Evolutionary conservation across 164 flowering plant genomes (phyloP), one percentile per base, ranked within the genome.

Genomic region (Chimonanthus praecox): DNA sequence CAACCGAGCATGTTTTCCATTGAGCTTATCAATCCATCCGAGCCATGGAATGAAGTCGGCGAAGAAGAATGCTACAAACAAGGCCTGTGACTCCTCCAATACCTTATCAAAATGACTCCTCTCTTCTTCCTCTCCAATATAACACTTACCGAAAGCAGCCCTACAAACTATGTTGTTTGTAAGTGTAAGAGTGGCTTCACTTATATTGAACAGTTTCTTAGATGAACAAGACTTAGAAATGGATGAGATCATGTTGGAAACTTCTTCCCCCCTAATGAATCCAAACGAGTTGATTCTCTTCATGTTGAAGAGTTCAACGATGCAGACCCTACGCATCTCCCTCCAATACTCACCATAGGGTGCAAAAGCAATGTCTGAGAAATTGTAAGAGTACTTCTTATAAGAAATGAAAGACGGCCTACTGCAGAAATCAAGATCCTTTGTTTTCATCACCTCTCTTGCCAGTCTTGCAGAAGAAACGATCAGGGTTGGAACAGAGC

Each of bases 61-160:
- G 33, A 44, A 45, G 6, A 33, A 50, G 64, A 87, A 81, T n/a
- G 85, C 91, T 66, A 86, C 94, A 10, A 88, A 83, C 72, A 88
- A 49, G 9, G 61, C 85, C 45, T 83, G 83, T 54, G 75, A 80
- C 67, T 89, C 89, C 6, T 79, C 81, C 1, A 87, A 80, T 82
- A 87, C 73, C 69, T 76, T 73, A 20, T 87, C 78, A 61, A 89
- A 84, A 6, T 48, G 16, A 21, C 7, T 67, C 47, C 13, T 65
- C 51, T 18, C 16, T 5, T n/a, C 0, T 62, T 47, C 15, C 51
- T 1, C 54, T 67, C 43, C 51, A 47, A 47, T 15, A 11, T 67
- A 67, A 16, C 58, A 61, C 68, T 72, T 63, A 9, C 68, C 68
- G 21, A 63, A 72, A 18, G 58, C 74, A 16, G 46, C 68, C 68